These are phyloP conservation scores for Cyberlindnera bimundalis DNA, from an alignment of 805 yeast species.

Conservation along the genomic window DNA sequence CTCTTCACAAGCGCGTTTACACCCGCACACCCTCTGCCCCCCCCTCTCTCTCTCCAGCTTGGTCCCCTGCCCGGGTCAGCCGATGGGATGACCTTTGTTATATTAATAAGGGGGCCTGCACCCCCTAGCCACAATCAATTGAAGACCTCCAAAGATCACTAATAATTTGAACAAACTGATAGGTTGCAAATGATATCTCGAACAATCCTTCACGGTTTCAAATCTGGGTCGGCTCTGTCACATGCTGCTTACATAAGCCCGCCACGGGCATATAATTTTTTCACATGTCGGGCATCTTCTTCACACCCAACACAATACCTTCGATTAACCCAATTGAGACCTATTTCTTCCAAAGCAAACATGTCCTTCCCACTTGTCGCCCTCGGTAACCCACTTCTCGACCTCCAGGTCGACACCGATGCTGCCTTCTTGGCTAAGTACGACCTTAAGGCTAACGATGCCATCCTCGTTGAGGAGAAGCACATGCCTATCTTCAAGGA, in stretches of 20 bases:
- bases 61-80: too few species aligned
- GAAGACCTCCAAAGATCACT: too few species aligned
- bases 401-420: constrained; percentile 75
- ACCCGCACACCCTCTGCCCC: too few species aligned
- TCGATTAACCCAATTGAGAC: neutral
- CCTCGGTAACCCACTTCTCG: constrained; percentile 91
- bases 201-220: too few species aligned
- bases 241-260: constrained; percentile 9
- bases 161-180: too few species aligned
- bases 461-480: constrained; percentile 77
- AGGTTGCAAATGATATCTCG: too few species aligned
- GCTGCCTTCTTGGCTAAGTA: constrained; percentile 73
- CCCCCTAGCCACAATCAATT: too few species aligned
- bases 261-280: constrained; percentile 1
- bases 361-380: constrained; percentile 73
- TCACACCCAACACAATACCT: neutral
- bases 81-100: too few species aligned
- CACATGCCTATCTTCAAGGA: constrained; percentile 87
- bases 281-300: constrained; percentile 2
- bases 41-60: too few species aligned
- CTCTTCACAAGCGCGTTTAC: too few species aligned
- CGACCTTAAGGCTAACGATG: constrained; percentile 85
- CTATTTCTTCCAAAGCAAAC: neutral
- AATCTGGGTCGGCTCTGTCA: neutral
- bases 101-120: too few species aligned